Conservation (phyloP, 2,329 filamentous ascomycete species). For the Fusarium haematococcum region DNA sequence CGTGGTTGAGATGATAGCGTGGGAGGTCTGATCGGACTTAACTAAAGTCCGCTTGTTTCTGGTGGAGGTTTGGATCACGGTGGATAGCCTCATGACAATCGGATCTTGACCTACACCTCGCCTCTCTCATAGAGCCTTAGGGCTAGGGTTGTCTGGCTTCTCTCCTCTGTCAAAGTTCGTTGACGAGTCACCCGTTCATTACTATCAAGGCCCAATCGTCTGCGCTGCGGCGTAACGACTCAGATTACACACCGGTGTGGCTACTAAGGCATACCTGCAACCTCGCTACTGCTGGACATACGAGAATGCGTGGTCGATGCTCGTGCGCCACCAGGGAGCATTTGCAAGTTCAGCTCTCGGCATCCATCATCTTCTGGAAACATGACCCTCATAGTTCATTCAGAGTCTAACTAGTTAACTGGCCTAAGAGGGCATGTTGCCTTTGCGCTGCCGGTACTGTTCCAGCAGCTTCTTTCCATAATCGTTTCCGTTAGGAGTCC, state of each 20-base stretch:
- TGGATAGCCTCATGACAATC: background rate
- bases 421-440: background rate
- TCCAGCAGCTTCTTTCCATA: conserved; percentile 67
- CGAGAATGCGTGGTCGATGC: background rate
- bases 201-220: background rate
- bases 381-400: background rate
- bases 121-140: too few relatives aligned
- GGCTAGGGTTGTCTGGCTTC: background rate
- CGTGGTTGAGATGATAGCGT: background rate
- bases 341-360: background rate
- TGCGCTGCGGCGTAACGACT: background rate
- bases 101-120: too few relatives aligned
- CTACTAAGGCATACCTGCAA: background rate
- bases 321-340: background rate
- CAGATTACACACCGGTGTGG: background rate
- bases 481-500: conserved; percentile 79
- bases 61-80: background rate
- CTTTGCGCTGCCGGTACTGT: conserved; percentile 1
- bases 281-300: background rate
- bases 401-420: background rate
- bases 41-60: background rate
- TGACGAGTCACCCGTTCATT: background rate
- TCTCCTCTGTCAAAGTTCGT: background rate
- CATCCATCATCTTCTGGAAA: background rate
- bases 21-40: background rate